Evolutionary conservation across 2,329 filamentous ascomycete genomes (phyloP).

Genomic region (Fusarium algeriense): DNA sequence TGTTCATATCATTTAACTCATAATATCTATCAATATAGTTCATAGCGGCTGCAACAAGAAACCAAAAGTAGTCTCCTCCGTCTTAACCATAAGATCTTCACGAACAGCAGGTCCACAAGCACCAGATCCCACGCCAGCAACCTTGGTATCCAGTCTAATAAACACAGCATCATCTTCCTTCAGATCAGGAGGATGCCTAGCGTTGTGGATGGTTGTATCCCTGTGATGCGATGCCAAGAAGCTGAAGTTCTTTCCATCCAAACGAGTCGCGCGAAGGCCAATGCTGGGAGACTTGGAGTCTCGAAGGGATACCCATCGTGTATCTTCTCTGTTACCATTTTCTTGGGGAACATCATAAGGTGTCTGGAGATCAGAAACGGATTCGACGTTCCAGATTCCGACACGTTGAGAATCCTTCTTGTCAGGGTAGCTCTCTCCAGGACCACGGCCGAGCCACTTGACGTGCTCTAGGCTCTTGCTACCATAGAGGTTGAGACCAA

Average conservation of each 20-base stretch:
- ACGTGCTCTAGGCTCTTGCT: conserved; percentile 60
- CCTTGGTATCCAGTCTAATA: conserved; percentile 58
- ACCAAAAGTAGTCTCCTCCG: conserved; percentile 56
- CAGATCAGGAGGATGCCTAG: conserved; percentile 74
- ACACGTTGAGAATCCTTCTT: conserved; percentile 68
- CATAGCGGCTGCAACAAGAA: conserved; percentile 55
- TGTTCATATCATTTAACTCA: neutral
- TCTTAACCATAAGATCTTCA: conserved; percentile 59
- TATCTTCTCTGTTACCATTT: conserved; percentile 72
- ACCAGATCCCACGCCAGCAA: conserved; percentile 63
- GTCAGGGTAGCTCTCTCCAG: conserved; percentile 74
- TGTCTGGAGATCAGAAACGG: conserved; percentile 64
- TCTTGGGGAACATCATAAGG: conserved; percentile 77
- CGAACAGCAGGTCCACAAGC: conserved; percentile 63
- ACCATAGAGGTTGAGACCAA: conserved; percentile 70
- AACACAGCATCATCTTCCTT: conserved; percentile 60
- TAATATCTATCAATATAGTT: neutral
- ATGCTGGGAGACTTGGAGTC: conserved; percentile 28
- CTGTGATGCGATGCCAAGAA: conserved; percentile 70
- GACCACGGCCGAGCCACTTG: conserved; percentile 72
- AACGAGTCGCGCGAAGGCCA: conserved; percentile 39
- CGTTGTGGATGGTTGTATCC: conserved; percentile 65
- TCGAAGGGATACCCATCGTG: conserved; percentile 64
- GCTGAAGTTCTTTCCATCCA: conserved; percentile 52
- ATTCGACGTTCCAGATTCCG: conserved; percentile 59